Evolutionary conservation across 2,329 filamentous ascomycete species (phyloP), one percentile per base, ranked within the genome.

Genomic region (Pseudopyricularia cyperi): DNA sequence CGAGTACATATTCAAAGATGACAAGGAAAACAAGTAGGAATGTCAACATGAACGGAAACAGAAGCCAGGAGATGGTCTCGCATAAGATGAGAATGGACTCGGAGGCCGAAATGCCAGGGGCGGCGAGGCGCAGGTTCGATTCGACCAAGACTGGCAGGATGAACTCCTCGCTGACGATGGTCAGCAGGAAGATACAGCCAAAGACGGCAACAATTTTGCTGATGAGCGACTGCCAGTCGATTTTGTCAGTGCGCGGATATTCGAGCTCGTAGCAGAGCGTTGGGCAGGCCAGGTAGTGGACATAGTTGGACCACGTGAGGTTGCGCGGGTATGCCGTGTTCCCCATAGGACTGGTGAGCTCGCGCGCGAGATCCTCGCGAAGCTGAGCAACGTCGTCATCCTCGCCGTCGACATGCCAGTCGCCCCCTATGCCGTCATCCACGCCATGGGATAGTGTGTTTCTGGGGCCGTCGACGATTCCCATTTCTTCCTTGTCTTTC

Each of bases 231-330:
- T 80, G 76, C 83, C 87, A 95, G 59, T 87, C 80, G 53, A 89
- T 82, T n/a, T 73, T 70, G 12, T 76, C 65, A 11, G 80, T 89
- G 48, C 93, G 84, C 2, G 93, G 93, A 65, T 97, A 98, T 65
- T 97, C 91, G 49, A 97, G 76, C 68, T 98, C 93, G 68, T 98
- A 98, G 74, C 93, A 98, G 19, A 98, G 78, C 0, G 93, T 98
- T 15, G 93, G 93, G 62, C 90, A 97, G 62, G 93, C 80, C 11
- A 96, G 72, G 65, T 85, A 97, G 70, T 97, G 93, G 53, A 80
- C 58, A 63, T 87, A 96, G 69, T 97, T 97, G 58, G 71, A 60
- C 66, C 85, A 75, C 0, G 87, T 93, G 47, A 98, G 76, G 66
- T 97, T 98, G 56, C 82, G 76, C 1, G 93, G 93, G 65, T 95